Base-by-base conservation (phyloP, 2,329 filamentous ascomycete species). In the Neospermospora avenae region DNA sequence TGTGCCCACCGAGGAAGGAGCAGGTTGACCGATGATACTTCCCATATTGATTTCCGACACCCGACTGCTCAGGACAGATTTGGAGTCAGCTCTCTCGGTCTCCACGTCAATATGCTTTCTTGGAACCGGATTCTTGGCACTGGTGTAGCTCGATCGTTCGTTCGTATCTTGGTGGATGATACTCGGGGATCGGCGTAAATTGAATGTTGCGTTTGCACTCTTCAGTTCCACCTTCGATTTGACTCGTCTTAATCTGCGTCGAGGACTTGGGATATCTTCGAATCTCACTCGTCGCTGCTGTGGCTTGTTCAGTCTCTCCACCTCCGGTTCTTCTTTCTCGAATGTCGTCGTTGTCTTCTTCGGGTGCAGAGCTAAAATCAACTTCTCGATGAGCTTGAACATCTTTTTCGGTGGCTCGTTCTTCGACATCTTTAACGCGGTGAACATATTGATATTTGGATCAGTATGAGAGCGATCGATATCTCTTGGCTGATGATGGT, bases 61-160 rank as follows among this genome's bases (percentile, higher is more conserved):
- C 34, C 42, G 58, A 53, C 58, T 55, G n/a, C 53, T 56, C 53
- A 56, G 42, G 16, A 25, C n/a, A 10, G 41, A 56, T 14, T 31
- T 31, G 28, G 18, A 13, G 10, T 44, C 16, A 16, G 53, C 35
- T 11, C 45, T 25, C 28, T 28, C 45, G 14, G 16, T 20, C 10
- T 41, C 14, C 5, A 28, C 8, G 22, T 35, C 28, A 24, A 34
- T 18, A 4, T 45, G 4, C 13, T 25, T 39, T 22, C 18, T 48
- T 3, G 20, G 7, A 4, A 16, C n/a, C 22, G 44, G 18, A 22
- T 8, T 49, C 7, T 18, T 18, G 31, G 44, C 34, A 20, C 34
- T 25, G 13, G n/a, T 41, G 44, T 28, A 20, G 18, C 31, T 57
- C 20, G 31, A 41, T 24, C 22, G 44, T 4, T 18, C 14, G 25